These are phyloP conservation scores for Euphrasia arctica DNA, from an alignment of 305 asterid species.

Conservation along the genomic window DNA sequence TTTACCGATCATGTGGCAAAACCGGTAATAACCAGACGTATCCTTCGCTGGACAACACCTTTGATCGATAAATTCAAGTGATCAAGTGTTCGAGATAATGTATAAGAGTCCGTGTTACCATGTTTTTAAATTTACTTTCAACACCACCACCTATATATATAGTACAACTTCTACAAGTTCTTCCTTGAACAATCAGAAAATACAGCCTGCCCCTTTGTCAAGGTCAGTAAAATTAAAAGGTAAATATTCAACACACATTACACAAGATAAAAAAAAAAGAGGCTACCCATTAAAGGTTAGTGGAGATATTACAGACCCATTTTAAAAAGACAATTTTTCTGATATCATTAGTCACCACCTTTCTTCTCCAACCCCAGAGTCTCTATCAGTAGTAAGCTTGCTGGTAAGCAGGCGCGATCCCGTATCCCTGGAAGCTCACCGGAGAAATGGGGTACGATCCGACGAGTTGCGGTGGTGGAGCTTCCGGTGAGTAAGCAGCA, in stretches of 20 bases:
- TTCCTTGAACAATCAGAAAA: slow-evolving; percentile 63
- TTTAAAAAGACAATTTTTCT: slow-evolving; percentile 44
- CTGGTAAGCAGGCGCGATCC: slow-evolving; percentile 81
- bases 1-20: too few relatives aligned
- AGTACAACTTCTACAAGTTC: slow-evolving; percentile 60
- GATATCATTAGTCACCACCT: slow-evolving; percentile 53
- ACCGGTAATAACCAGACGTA: too few relatives aligned
- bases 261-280: slow-evolving; percentile 23
- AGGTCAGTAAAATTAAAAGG: slow-evolving; percentile 61
- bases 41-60: too few relatives aligned
- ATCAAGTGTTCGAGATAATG: too few relatives aligned
- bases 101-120: too few relatives aligned
- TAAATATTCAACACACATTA: slow-evolving; percentile 59
- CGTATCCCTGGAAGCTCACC: slow-evolving; percentile 64
- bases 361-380: slow-evolving; percentile 30
- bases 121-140: too few relatives aligned
- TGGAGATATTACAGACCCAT: slow-evolving; percentile 82
- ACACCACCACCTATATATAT: slow-evolving; percentile 39
- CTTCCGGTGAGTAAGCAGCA: slow-evolving; percentile 77
- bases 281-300: slow-evolving; percentile 93
- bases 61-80: too few relatives aligned
- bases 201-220: slow-evolving; percentile 72
- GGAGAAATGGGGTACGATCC: slow-evolving; percentile 72
- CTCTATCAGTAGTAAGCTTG: slow-evolving; percentile 90
- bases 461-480: slow-evolving; percentile 45